Percentiles rank a stretch among this genome's conserved stretches.
Conservation (phyloP, 805 yeast genomes). For the Saccharomycopsis sp. region DNA sequence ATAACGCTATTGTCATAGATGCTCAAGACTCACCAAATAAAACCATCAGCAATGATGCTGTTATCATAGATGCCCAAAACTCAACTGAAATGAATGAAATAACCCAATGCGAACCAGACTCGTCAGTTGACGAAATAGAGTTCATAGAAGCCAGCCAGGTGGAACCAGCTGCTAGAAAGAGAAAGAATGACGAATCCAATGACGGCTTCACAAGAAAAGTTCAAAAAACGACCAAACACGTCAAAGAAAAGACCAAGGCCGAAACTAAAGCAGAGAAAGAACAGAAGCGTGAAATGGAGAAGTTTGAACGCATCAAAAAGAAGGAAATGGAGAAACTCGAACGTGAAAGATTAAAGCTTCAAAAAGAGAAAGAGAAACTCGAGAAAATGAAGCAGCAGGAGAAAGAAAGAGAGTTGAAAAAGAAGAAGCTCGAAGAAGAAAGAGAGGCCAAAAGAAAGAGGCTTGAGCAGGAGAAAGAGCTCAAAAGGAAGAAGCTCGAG, state of each 20-base stretch:
- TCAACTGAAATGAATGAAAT: too few relatives aligned
- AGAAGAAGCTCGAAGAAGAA: conserved; percentile 11
- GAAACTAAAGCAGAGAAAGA: neutral
- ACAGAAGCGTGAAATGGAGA: neutral
- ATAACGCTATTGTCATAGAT: too few relatives aligned
- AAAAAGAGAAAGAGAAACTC: neutral
- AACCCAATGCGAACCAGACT: neutral
- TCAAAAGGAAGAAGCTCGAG: conserved; percentile 3
- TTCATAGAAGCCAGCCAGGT: neutral
- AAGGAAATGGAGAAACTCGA: neutral
- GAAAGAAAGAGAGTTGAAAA: neutral
- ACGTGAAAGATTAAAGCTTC: neutral
- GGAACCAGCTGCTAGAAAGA: neutral
- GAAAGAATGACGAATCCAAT: neutral
- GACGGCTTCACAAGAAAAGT: neutral
- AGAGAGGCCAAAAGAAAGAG: neutral
- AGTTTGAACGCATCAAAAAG: neutral
- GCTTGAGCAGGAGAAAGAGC: conserved; percentile 9
- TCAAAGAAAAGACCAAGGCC: neutral
- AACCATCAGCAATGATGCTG: too few relatives aligned
- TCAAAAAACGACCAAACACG: neutral
- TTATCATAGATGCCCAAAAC: too few relatives aligned
- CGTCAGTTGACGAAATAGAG: neutral
- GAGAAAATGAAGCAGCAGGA: neutral
- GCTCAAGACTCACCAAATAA: too few relatives aligned